Conservation (phyloP, 192 early-diverging fungal species). For the Coemansia umbellata region DNA sequence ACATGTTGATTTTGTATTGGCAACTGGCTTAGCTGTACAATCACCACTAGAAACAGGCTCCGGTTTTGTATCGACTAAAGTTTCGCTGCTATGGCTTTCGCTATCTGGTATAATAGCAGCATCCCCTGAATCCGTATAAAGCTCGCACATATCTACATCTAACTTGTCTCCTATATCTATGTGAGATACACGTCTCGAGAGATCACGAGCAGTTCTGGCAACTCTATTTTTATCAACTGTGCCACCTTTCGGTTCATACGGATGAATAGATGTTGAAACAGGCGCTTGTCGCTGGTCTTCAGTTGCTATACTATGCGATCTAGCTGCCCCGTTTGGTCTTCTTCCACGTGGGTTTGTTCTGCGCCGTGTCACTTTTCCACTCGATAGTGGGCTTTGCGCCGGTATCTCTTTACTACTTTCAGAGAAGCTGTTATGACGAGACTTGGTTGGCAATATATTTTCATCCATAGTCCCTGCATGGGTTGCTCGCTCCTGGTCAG, state of each 20-base stretch:
- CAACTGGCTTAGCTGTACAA: too few species aligned
- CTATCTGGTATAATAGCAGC: too few species aligned
- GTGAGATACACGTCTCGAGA: not conserved
- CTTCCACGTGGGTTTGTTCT: not conserved
- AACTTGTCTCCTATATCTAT: not conserved
- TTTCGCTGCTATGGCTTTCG: too few species aligned
- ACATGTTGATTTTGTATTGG: too few species aligned
- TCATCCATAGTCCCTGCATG: too few species aligned
- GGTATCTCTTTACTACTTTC: not conserved
- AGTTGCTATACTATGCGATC: not conserved
- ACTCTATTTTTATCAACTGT: not conserved
- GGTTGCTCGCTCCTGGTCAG: too few species aligned
- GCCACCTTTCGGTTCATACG: not conserved
- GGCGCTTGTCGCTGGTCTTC: too few species aligned
- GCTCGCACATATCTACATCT: not conserved
- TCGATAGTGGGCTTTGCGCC: slow-evolving; percentile 10
- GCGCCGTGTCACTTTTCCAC: slow-evolving; percentile 35
- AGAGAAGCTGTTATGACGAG: not conserved
- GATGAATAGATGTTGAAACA: too few species aligned
- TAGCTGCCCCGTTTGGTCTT: not conserved
- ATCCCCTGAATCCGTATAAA: too few species aligned
- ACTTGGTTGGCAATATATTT: not conserved
- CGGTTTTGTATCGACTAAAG: not conserved
- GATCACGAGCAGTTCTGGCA: not conserved
- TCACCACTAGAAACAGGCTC: not conserved